A percentile compares a stretch with the other conserved stretches of the same genome.
phyloP scores from a whole-genome alignment of 1,284 basidiomycete genomes.

The Heliocybe sulcata region DNA sequence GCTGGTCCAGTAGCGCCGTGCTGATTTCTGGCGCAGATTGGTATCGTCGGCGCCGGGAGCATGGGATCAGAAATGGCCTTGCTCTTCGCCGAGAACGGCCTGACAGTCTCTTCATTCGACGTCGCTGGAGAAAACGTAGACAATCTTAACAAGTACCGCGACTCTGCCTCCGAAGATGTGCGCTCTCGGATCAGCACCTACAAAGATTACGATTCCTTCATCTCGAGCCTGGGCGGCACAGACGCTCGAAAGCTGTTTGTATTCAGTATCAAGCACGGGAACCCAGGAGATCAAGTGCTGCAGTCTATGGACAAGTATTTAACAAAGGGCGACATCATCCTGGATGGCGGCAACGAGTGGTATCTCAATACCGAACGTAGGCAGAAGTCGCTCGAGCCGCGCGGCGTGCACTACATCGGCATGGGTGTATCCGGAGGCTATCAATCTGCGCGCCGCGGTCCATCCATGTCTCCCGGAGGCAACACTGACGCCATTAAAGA shows the following conservation, averaged over 20 bases:
- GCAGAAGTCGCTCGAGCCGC: constrained; percentile 11
- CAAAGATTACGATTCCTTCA: constrained; percentile 15
- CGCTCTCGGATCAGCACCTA: constrained; percentile 12
- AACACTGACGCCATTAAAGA: constrained; percentile 11
- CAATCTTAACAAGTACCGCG: constrained; percentile 7
- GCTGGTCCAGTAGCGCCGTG: not conserved
- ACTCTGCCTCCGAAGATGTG: constrained; percentile 5
- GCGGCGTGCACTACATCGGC: constrained; percentile 13
- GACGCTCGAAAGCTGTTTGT: constrained; percentile 14
- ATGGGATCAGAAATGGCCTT: constrained; percentile 19
- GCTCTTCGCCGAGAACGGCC: constrained; percentile 17
- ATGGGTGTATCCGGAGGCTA: constrained; percentile 17
- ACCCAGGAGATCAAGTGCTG: constrained; percentile 13
- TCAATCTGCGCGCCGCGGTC: constrained; percentile 15
- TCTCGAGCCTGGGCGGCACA: constrained; percentile 12
- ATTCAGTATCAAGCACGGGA: constrained; percentile 16
- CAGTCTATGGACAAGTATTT: constrained; percentile 9
- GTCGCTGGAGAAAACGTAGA: constrained; percentile 11
- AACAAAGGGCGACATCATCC: constrained; percentile 14
- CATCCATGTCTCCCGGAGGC: constrained; percentile 15
- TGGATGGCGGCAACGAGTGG: constrained; percentile 17
- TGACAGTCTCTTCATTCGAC: constrained; percentile 15
- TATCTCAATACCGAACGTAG: constrained; percentile 14
- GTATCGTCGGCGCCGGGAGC: constrained; percentile 16
- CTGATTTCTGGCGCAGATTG: constrained; percentile 10